Conservation (phyloP, 2,329 filamentous ascomycete species). For the Hansfordia pulvinata region DNA sequence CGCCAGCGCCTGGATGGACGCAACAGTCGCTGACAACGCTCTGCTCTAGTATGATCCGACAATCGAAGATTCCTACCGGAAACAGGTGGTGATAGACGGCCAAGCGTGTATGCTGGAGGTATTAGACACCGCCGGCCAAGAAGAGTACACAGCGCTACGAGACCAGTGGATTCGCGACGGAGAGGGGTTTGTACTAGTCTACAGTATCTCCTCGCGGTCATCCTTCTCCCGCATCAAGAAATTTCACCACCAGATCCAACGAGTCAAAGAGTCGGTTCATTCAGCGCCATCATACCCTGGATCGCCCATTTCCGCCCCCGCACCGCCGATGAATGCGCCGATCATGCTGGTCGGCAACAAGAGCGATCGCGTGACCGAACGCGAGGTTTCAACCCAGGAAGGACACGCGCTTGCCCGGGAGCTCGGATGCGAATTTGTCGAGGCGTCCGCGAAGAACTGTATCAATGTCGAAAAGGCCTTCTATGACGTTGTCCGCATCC, state of each 20-base stretch:
- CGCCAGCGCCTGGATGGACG: too few species aligned
- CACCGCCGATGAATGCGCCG: conserved; percentile 58
- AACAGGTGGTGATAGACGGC: conserved; percentile 84
- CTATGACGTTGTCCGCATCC: conserved; percentile 87
- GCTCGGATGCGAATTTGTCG: conserved; percentile 89
- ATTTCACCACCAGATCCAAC: conserved; percentile 93
- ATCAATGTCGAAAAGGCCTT: conserved; percentile 98
- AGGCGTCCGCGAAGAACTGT: conserved; percentile 94
- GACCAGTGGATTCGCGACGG: conserved; percentile 98
- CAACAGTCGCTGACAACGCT: too few species aligned
- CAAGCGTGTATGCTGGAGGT: conserved; percentile 97
- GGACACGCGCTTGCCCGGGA: conserved; percentile 84
- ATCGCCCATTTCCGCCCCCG: conserved; percentile 50
- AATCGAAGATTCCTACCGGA: conserved; percentile 79
- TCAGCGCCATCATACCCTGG: conserved; percentile 66
- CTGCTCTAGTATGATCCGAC: conserved; percentile 62
- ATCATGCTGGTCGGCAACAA: conserved; percentile 99
- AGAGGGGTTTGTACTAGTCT: conserved; percentile 93
- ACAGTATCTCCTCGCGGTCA: conserved; percentile 94
- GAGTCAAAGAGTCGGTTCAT: conserved; percentile 84
- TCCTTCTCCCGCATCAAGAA: conserved; percentile 91
- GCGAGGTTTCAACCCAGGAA: conserved; percentile 93
- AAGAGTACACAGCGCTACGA: conserved; percentile 92
- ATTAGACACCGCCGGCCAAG: conserved; percentile 91
- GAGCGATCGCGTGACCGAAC: conserved; percentile 88